phyloP scores from a whole-genome alignment of 164 flowering plant species.

The Stephania yunnanensis region DNA sequence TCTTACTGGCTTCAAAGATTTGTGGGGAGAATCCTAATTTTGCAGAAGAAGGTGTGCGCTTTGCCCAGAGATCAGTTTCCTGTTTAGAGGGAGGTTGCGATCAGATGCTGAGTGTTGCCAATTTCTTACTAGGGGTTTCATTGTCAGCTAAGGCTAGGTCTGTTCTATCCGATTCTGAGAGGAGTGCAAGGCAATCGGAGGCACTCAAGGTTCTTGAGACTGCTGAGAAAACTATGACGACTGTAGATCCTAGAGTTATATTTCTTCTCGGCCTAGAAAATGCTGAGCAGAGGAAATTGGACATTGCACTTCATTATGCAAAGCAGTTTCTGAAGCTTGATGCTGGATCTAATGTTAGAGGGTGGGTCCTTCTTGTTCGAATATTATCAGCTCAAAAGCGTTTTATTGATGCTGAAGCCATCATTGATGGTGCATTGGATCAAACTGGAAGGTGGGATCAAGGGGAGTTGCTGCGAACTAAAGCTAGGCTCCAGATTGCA shows the following conservation, averaged over 20 bases:
- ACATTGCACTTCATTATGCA: constrained; percentile 64
- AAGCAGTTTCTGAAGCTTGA: constrained; percentile 58
- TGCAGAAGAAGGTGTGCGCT: constrained; percentile 58
- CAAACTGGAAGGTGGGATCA: constrained; percentile 87
- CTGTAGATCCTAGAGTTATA: constrained; percentile 40
- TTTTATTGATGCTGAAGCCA: constrained; percentile 63
- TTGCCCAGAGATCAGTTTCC: constrained; percentile 34
- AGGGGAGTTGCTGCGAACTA: constrained; percentile 58
- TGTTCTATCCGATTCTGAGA: constrained; percentile 47
- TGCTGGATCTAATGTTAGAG: constrained; percentile 54
- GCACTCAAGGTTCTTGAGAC: constrained; percentile 60
- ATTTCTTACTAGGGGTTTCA: constrained; percentile 51
- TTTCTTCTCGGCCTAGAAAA: constrained; percentile 63
- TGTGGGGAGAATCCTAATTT: constrained; percentile 38
- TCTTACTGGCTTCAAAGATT: constrained; percentile 76
- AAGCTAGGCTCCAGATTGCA: constrained; percentile 78
- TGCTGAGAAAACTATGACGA: constrained; percentile 41
- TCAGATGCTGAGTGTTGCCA: constrained; percentile 40
- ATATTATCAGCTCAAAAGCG: constrained; percentile 78
- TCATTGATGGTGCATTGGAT: constrained; percentile 74
- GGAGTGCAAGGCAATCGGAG: constrained; percentile 39
- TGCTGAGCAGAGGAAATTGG: constrained; percentile 89
- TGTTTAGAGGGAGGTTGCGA: constrained; percentile 34
- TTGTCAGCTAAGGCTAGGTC: constrained; percentile 50
- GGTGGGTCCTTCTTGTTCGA: constrained; percentile 66